phyloP scores from a whole-genome alignment of 1,284 basidiomycete species.

The Phellopilus nigrolimitatus region DNA sequence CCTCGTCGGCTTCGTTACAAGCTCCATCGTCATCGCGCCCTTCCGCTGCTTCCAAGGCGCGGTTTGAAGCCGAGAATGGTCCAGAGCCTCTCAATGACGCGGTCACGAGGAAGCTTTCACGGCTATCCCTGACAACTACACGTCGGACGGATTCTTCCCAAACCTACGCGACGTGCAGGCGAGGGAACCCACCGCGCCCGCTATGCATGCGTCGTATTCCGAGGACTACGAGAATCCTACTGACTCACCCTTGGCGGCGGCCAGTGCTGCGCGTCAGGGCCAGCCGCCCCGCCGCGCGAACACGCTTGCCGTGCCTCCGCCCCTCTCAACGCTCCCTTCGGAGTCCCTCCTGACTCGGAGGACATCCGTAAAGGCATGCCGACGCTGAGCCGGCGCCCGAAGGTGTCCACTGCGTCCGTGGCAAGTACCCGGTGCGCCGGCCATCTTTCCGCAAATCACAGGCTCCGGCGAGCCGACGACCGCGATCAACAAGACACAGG shows the following conservation, averaged over 20 bases:
- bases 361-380: constrained; percentile 28
- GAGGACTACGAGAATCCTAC: not conserved
- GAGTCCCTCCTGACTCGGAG: constrained; percentile 40
- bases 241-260: constrained; percentile 16
- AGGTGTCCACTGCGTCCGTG: constrained; percentile 44
- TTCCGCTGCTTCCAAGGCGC: not conserved
- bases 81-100: constrained; percentile 8
- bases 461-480: constrained; percentile 60
- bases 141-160: constrained; percentile 9
- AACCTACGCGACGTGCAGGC: constrained; percentile 6
- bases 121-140: constrained; percentile 7
- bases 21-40: constrained; percentile 12
- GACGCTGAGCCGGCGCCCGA: constrained; percentile 36
- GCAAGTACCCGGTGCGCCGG: constrained; percentile 45
- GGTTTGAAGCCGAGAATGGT: constrained; percentile 1
- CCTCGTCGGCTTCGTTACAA: constrained; percentile 9
- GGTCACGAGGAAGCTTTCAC: constrained; percentile 1
- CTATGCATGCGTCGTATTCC: not conserved
- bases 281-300: constrained; percentile 18
- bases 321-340: constrained; percentile 55
- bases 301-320: constrained; percentile 48
- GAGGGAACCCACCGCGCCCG: not conserved
- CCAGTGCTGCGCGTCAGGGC: constrained; percentile 5
- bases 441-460: constrained; percentile 35
- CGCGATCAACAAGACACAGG: constrained; percentile 56